Evolutionary conservation across 83 land plant genomes (phyloP), one percentile per base, ranked within the genome.

Genomic region (Picea abies): DNA sequence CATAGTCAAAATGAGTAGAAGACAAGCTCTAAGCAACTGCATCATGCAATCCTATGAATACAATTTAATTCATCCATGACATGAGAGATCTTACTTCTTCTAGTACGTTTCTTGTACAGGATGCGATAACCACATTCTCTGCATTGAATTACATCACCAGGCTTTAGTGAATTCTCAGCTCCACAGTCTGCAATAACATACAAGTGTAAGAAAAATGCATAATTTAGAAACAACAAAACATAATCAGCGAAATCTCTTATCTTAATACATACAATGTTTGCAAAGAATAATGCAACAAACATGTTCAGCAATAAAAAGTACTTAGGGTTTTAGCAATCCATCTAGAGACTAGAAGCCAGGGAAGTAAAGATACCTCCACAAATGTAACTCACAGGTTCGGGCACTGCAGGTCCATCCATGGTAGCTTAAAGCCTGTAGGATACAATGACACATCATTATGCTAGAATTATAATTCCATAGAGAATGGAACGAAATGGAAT

Each of bases 61-160:
- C 56, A 41, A 41, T 9, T 41, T 47, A n/a, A 60, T 47, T 73
- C 23, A 25, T 41, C 49, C 26, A 73, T 73, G 19, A 44, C 26
- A 73, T 73, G 19, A 44, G 26, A 68, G 11, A 37, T 20, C 92
- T 87, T 89, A 96, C 98, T 94, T 79, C 99, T 83, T 83, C 98
- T 89, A 16, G 99, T 96, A 41, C 99, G 94, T 87, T 95, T 96
- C 92, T 96, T 96, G 85, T 96, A 96, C 32, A 96, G 89, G 60
- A 96, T 96, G 47, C 99, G 99, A 80, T 96, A 96, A 15, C 98
- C 99, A 80, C 98, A 96, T 82, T 96, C 99, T 61, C 99, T 91
- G 86, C 99, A 96, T 84, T 96, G 99, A 66, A 96, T 96, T 71
- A 96, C 99, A 82, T 96, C 99, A 35, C 98, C 98, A 3, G 94